Evolutionary conservation across 495 filamentous ascomycete species (phyloP).

Genomic region (Hypoxylon cercidicola): DNA sequence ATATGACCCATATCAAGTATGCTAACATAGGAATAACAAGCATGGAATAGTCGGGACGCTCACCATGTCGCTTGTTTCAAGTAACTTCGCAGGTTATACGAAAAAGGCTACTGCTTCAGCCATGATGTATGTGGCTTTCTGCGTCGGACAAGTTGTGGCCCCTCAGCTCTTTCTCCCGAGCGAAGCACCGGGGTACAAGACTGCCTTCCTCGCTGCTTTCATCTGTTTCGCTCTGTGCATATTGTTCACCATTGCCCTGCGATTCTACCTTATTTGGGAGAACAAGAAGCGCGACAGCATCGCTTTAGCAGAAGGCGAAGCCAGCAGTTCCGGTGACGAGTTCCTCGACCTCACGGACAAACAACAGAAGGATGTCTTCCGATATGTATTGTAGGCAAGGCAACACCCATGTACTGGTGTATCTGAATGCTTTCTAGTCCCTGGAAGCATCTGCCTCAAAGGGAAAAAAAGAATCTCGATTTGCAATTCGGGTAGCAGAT

Average conservation of each 20-base stretch:
- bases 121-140: constrained; percentile 70
- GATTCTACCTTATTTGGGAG: constrained; percentile 35
- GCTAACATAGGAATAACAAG: too few species aligned
- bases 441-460: too few species aligned
- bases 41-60: constrained; percentile 33
- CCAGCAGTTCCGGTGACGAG: constrained; percentile 10
- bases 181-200: constrained; percentile 44
- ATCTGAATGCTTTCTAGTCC: too few species aligned
- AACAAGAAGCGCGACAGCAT: constrained; percentile 31
- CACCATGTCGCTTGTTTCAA: constrained; percentile 40
- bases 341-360: constrained; percentile 60
- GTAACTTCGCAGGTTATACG: constrained; percentile 74
- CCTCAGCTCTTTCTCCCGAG: constrained; percentile 36
- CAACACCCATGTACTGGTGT: too few species aligned
- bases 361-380: constrained; percentile 57
- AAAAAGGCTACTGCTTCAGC: constrained; percentile 71
- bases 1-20: too few species aligned
- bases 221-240: constrained; percentile 37
- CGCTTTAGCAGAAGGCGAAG: constrained; percentile 11
- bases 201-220: constrained; percentile 43
- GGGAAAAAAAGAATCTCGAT: too few species aligned
- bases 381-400: constrained; percentile 47
- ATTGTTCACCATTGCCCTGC: constrained; percentile 22
- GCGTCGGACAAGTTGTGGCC: constrained; percentile 67
- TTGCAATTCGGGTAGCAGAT: too few species aligned